Conservation (phyloP, 192 early-diverging fungal species). For the Backusella sp. region DNA sequence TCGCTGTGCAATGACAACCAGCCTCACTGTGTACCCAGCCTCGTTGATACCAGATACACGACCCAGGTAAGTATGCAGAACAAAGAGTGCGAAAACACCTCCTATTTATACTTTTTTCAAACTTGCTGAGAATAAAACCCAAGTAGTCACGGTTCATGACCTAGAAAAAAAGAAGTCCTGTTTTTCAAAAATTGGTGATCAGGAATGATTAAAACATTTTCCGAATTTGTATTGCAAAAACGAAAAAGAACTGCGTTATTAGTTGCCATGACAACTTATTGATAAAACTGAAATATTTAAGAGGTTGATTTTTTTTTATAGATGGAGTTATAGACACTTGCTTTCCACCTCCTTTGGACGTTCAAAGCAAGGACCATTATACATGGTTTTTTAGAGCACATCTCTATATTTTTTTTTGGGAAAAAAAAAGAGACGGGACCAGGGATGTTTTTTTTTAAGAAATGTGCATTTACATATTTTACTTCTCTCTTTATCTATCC, state of each 20-base stretch:
- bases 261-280: too few relatives aligned
- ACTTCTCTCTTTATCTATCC: background rate
- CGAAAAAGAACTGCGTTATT: background rate
- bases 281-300: too few relatives aligned
- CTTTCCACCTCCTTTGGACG: background rate
- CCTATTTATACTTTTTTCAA: slow-evolving; percentile 21
- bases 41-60: slow-evolving; percentile 24
- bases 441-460: background rate
- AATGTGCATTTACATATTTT: background rate
- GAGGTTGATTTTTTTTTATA: background rate
- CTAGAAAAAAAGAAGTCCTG: background rate
- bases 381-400: too few relatives aligned
- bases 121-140: background rate
- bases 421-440: background rate
- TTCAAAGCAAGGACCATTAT: background rate
- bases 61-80: slow-evolving; percentile 34
- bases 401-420: too few relatives aligned
- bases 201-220: background rate
- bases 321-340: background rate
- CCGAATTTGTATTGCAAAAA: background rate
- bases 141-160: background rate
- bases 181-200: background rate
- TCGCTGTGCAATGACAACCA: slow-evolving; percentile 32
- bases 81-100: background rate
- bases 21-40: slow-evolving; percentile 14